Percentiles rank a stretch among this genome's conserved stretches.
Conservation (phyloP, 2,329 filamentous ascomycete species). For the Aaosphaeria arxii region DNA sequence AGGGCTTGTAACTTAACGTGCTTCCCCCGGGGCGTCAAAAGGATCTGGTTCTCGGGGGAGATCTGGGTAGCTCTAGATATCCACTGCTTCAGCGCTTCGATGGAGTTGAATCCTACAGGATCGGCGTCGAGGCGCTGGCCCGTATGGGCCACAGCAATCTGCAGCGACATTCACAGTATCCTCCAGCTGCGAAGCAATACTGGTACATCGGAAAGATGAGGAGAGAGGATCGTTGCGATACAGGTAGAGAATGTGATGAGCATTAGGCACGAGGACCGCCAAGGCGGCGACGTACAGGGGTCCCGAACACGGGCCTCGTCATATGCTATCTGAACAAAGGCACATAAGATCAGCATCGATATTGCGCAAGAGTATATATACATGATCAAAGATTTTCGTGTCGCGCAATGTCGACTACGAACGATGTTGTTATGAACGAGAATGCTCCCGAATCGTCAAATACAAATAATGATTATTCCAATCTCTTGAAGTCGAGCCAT, state of each 20-base stretch:
- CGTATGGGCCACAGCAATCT: slow-evolving; percentile 89
- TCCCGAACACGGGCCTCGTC: slow-evolving; percentile 1
- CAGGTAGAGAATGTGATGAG: slow-evolving; percentile 8
- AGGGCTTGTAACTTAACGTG: slow-evolving; percentile 79
- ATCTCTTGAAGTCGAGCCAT: slow-evolving; percentile 43
- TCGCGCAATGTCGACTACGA: not conserved
- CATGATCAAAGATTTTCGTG: too few species aligned
- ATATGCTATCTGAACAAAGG: too few species aligned
- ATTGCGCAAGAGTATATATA: too few species aligned
- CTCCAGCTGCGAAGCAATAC: slow-evolving; percentile 16
- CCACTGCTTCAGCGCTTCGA: slow-evolving; percentile 83
- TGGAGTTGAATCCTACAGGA: slow-evolving; percentile 68
- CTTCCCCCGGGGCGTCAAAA: slow-evolving; percentile 81
- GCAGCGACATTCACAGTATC: slow-evolving; percentile 69
- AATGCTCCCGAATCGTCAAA: not conserved
- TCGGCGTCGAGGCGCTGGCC: slow-evolving; percentile 82
- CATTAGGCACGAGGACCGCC: slow-evolving; percentile 19
- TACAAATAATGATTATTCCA: slow-evolving; percentile 13
- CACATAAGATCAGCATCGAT: too few species aligned
- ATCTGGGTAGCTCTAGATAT: slow-evolving; percentile 74
- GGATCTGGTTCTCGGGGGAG: slow-evolving; percentile 73
- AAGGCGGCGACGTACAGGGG: slow-evolving; percentile 24
- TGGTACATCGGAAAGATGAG: slow-evolving; percentile 15
- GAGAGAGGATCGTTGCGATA: not conserved
- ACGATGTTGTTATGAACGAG: not conserved